Evolutionary conservation across 805 yeast species (phyloP).

Genomic region (Clavispora vitiphila): DNA sequence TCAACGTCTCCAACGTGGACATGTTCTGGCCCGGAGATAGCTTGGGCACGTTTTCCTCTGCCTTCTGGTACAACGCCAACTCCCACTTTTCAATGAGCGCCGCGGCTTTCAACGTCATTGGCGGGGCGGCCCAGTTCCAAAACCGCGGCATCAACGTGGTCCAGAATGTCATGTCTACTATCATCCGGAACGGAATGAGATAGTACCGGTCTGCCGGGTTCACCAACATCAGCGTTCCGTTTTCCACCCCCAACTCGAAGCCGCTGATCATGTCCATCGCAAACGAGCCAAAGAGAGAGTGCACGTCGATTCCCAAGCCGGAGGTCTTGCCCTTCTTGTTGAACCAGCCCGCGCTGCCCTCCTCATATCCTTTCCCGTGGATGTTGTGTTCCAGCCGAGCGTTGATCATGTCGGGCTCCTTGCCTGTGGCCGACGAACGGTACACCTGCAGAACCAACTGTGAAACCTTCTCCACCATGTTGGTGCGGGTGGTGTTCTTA

Average conservation of each 20-base stretch:
- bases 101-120: conserved; percentile 34
- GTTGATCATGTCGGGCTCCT: conserved; percentile 29
- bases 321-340: conserved; percentile 12
- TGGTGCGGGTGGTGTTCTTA: conserved; percentile 23
- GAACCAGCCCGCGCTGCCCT: conserved; percentile 27
- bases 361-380: conserved; percentile 29
- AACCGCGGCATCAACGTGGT: conserved; percentile 53
- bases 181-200: conserved; percentile 41
- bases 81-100: conserved; percentile 44
- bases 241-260: conserved; percentile 51
- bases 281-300: conserved; percentile 56
- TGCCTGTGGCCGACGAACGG: conserved; percentile 25
- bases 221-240: conserved; percentile 41
- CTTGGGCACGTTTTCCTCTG: conserved; percentile 28
- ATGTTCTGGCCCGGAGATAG: conserved; percentile 14
- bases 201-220: conserved; percentile 36
- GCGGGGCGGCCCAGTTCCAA: conserved; percentile 46
- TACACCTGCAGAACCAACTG: conserved; percentile 25
- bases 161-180: conserved; percentile 62
- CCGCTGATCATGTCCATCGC: conserved; percentile 68
- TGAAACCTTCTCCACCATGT: conserved; percentile 22
- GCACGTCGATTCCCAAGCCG: conserved; percentile 48
- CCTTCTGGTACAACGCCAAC: conserved; percentile 26
- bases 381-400: conserved; percentile 27
- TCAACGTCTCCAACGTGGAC: conserved; percentile 32